Percentiles rank a stretch among this genome's conserved stretches.
Evolutionary conservation across 192 early-diverging fungal genomes (phyloP).

Genomic region (Coemansia sp.): DNA sequence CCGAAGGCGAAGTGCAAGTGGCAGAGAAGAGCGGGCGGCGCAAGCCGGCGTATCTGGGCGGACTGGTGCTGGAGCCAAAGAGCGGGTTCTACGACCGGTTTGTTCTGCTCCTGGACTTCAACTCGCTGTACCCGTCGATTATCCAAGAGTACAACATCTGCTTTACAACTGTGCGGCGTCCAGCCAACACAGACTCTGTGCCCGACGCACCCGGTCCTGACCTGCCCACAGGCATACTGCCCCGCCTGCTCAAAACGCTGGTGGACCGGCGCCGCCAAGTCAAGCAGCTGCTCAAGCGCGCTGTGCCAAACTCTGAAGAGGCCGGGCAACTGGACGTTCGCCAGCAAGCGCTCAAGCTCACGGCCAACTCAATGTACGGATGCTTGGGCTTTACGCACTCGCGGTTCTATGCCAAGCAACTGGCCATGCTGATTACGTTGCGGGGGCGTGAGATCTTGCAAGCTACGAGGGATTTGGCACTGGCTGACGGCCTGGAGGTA

Average conservation of each 20-base stretch:
- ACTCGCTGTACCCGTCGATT: slow-evolving; percentile 98
- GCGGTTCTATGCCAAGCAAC: slow-evolving; percentile 92
- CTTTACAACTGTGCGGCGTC: slow-evolving; percentile 89
- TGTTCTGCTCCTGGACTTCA: slow-evolving; percentile 96
- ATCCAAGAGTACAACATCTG: slow-evolving; percentile 99
- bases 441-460: slow-evolving; percentile 96
- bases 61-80: slow-evolving; percentile 96
- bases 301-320: slow-evolving; percentile 56
- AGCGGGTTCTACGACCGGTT: slow-evolving; percentile 95
- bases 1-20: slow-evolving; percentile 19
- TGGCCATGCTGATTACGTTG: slow-evolving; percentile 96
- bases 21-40: slow-evolving; percentile 54
- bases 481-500: slow-evolving; percentile 78
- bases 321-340: slow-evolving; percentile 82
- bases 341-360: slow-evolving; percentile 92
- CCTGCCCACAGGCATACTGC: slow-evolving; percentile 75
- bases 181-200: slow-evolving; percentile 52
- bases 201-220: slow-evolving; percentile 78
- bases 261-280: slow-evolving; percentile 89
- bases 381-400: slow-evolving; percentile 91
- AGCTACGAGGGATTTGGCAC: slow-evolving; percentile 85
- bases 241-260: slow-evolving; percentile 79
- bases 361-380: slow-evolving; percentile 99
- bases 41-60: slow-evolving; percentile 92
- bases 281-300: slow-evolving; percentile 84